Evolutionary conservation across 208 protist species (phyloP).

Genomic region (Acanthamoeba polyphaga): DNA sequence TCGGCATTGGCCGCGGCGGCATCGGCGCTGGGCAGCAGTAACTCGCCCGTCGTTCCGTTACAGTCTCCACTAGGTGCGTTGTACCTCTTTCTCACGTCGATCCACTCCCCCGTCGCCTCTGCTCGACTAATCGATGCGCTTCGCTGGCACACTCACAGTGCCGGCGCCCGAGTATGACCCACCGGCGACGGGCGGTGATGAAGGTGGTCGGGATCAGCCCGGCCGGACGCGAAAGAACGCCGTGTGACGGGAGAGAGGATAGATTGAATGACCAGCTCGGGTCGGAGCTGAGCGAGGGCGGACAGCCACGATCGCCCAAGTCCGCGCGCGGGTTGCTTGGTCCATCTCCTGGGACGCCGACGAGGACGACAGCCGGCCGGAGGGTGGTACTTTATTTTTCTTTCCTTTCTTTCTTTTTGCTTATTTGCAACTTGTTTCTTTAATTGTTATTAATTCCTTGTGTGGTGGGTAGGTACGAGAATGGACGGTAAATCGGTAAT

Average conservation of each 20-base stretch:
- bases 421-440: neutral
- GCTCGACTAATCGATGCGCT: neutral
- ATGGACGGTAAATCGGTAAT: neutral
- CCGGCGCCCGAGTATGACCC: neutral
- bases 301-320: too few relatives aligned
- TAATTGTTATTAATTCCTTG: too few relatives aligned
- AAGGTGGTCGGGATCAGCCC: too few relatives aligned
- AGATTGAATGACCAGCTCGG: too few relatives aligned
- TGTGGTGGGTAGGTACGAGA: neutral
- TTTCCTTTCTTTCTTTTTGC: neutral
- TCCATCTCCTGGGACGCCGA: neutral
- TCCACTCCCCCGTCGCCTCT: too few relatives aligned
- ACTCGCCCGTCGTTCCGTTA: neutral
- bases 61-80: neutral
- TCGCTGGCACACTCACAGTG: neutral
- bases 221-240: conserved; percentile 1
- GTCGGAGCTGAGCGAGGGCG: neutral
- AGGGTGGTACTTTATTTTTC: neutral
- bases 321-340: too few relatives aligned
- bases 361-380: neutral
- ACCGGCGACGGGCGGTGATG: neutral
- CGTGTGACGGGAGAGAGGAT: neutral
- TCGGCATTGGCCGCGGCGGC: neutral
- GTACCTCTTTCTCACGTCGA: neutral
- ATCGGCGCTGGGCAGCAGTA: too few relatives aligned